Evolutionary conservation across 2,329 filamentous ascomycete species (phyloP).

Genomic region (Hypoxylon sp.): DNA sequence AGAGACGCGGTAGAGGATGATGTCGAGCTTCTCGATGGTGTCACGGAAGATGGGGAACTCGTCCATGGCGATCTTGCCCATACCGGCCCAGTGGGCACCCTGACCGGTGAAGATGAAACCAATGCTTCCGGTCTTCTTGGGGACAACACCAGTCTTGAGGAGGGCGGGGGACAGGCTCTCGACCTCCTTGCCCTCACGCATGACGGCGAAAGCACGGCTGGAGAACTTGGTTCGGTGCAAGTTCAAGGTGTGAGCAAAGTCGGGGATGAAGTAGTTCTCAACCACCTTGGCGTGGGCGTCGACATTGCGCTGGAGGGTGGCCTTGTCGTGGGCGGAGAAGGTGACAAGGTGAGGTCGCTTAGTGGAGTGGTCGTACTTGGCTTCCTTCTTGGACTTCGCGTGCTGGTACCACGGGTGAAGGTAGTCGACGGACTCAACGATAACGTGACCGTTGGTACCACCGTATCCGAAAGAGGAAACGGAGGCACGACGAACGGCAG

Average conservation of each 20-base stretch:
- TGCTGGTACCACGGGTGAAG: constrained; percentile 35
- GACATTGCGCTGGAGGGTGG: constrained; percentile 34
- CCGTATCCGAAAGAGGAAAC: constrained; percentile 38
- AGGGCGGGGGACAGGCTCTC: constrained; percentile 11
- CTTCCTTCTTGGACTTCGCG: constrained; percentile 24
- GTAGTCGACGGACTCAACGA: constrained; percentile 35
- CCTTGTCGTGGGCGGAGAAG: constrained; percentile 20
- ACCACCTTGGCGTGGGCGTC: constrained; percentile 30
- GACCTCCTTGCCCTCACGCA: constrained; percentile 12
- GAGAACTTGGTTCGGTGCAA: constrained; percentile 14
- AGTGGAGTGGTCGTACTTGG: neutral
- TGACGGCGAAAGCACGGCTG: constrained; percentile 7
- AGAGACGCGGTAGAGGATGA: constrained; percentile 10
- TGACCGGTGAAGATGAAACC: constrained; percentile 42
- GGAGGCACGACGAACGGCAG: constrained; percentile 18
- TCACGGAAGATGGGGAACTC: constrained; percentile 11
- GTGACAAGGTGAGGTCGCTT: constrained; percentile 8
- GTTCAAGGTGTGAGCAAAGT: constrained; percentile 31
- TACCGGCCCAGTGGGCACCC: constrained; percentile 41
- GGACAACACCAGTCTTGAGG: neutral
- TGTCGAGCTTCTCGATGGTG: constrained; percentile 28
- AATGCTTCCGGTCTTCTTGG: constrained; percentile 5
- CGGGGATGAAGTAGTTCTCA: constrained; percentile 24
- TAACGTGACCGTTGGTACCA: constrained; percentile 36
- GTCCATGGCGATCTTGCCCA: constrained; percentile 38